phyloP scores from a whole-genome alignment of 1,284 basidiomycete genomes.

The Boletus mariae region DNA sequence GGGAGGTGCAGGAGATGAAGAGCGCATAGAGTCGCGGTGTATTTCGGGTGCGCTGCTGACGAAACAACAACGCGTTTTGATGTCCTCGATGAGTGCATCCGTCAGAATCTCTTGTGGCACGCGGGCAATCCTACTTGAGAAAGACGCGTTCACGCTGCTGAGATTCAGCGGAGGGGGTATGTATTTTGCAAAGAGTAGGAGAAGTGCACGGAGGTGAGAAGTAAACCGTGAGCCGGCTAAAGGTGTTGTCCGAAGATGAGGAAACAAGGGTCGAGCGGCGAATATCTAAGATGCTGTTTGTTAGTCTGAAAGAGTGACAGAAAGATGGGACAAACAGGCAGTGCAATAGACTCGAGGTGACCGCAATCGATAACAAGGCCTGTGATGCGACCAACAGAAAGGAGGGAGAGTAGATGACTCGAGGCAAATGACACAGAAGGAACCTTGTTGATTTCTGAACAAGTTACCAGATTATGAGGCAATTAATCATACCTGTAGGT shows the following conservation, averaged over 20 bases:
- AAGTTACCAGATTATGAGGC: not conserved
- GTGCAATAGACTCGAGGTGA: conserved; percentile 81
- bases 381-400: conserved; percentile 84
- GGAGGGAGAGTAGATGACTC: conserved; percentile 78
- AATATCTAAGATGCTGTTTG: conserved; percentile 61
- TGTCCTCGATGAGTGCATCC: conserved; percentile 73
- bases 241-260: conserved; percentile 77
- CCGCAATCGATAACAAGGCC: conserved; percentile 93
- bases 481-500: conserved; percentile 67
- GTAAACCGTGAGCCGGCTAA: conserved; percentile 75
- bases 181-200: conserved; percentile 79
- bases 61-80: conserved; percentile 80
- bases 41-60: conserved; percentile 57
- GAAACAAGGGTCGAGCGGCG: conserved; percentile 80
- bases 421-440: conserved; percentile 92
- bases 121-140: conserved; percentile 57
- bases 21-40: conserved; percentile 35
- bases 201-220: conserved; percentile 70
- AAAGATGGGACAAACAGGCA: conserved; percentile 63
- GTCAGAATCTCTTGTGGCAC: conserved; percentile 75
- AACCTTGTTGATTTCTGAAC: conserved; percentile 47
- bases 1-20: conserved; percentile 40
- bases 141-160: conserved; percentile 57
- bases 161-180: conserved; percentile 72
- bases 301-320: conserved; percentile 1